Evolutionary conservation across 2,329 filamentous ascomycete species (phyloP), one percentile per base, ranked within the genome.

Genomic region (Pestalotiopsis sp.): DNA sequence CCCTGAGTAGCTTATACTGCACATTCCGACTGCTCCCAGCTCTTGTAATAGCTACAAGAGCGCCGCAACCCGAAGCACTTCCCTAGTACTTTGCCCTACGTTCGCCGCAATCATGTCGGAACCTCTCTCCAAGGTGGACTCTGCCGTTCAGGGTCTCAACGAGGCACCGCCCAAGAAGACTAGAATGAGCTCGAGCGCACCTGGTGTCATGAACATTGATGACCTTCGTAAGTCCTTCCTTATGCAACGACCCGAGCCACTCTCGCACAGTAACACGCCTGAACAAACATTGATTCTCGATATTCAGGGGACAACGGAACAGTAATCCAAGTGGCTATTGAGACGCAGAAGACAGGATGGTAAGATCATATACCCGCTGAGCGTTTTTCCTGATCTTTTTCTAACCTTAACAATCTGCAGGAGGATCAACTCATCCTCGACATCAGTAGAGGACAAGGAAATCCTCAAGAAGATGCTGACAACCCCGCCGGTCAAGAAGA

Each of bases 361-460:
- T 97, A 88, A 81, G 92, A 45, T 49, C n/a, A 49, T 14, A 49
- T 13, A n/a, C 41, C 31, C 13, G 41, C 41, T 52, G 14, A n/a
- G 17, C 69, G 38, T 61, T 67, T 49, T 71, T 62, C 62, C 13
- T 17, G 1, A 17, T 27, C 20, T 13, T 17, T 25, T 58, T 57
- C 23, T 56, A 45, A 60, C 41, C 31, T 23, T 45, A 4, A 11
- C n/a, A 31, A n/a, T 38, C 11, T 49, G 66, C 69, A 98, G 95
- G 95, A 97, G 96, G 84, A 91, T 98, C 80, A 98, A 98, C 88
- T 93, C 91, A 67, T 95, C 94, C 45, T 88, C 94, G 57, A 83
- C 85, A 70, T 88, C 89, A 52, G 81, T 98, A 65, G 95, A 98
- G 38, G 95, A 98, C 75, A 92, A 92, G 77, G 90, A 95, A 38